Evolutionary conservation across 345 rosid genomes (phyloP), one percentile per base, ranked within the genome.

Genomic region (Eucalyptus tenuipes): DNA sequence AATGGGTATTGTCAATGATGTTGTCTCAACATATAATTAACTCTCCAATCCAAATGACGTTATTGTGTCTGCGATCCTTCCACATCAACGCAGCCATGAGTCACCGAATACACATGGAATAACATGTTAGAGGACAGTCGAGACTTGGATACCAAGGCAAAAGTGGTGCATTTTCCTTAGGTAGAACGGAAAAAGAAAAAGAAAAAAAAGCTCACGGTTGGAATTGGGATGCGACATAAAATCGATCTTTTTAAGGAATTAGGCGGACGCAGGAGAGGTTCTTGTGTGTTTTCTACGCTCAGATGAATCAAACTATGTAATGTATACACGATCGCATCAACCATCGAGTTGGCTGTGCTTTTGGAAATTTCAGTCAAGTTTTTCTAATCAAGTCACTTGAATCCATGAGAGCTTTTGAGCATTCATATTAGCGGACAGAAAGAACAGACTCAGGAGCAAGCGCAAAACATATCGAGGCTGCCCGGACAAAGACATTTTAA

Each of bases 1-100:
- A 59, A 64, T 7, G 33, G 3, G 5, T 0, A 64, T 6, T 1
- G 1, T 13, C 33, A 64, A 29, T 64, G 3, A n/a, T 0, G 57
- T 0, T 0, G 3, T 64, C 17, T 4, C 17, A n/a, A 64, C 75
- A 4, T 13, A 7, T n/a, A 4, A n/a, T 64, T 64, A 14, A 64
- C 33, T 29, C 18, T 64, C 10, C 29, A 24, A 55, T 61, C 8
- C 37, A n/a, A n/a, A 64, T 13, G 33, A 64, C 5, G 2, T 64
- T 8, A 7, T 4, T 4, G 33, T n/a, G 31, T 61, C 16, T 13
- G 33, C 16, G 4, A 29, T 59, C 16, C 7, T 59, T 12, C 31
- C 8, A 1, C 31, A 27, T 59, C 31, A 59, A 59, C 1, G 16
- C 16, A 12, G 8, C 68, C 31, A 27, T 13, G 68, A 57, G n/a